Base-by-base conservation (phyloP, 225 moss, liverwort and hornwort species). In the Physcomitrium patens region DNA sequence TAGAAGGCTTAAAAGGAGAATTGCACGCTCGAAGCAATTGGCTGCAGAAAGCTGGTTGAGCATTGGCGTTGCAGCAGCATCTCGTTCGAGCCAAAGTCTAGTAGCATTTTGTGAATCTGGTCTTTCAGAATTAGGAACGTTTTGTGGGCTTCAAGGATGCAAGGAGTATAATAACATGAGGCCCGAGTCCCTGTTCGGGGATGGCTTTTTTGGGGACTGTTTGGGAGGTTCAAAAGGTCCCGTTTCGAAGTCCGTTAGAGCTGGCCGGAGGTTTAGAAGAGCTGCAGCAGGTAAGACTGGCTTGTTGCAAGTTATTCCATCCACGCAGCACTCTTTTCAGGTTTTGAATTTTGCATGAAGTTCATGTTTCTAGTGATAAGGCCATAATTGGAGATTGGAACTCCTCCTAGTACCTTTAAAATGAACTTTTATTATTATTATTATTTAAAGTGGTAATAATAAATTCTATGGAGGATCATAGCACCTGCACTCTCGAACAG, bases 21-120 rank as follows among this genome's bases (percentile, higher is more conserved):
- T 76, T 81, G 73, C 77, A 15, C 78, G 84, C 24, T 79, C 71
- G 31, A 87, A 84, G 63, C 67, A 79, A 63, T 66, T 87, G 81
- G 74, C 67, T 13, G 77, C 73, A 67, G 74, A 84, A 15, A 77
- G 79, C 71, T 87, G 79, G 77, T 81, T 84, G 31, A 37, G 31
- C 31, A 37, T 37, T 37, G 31, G 31, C 31, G 31, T 37, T 37
- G 2, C 2, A 37, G 31, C 31, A 37, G 31, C 31, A 37, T 2
- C 2, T 37, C 31, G 31, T 1, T 37, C 31, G 58, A 81, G 71
- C 19, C 70, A 64, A 71, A 81, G 70, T 72, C 47, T 68, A 54
- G 84, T 79, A 61, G 77, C 81, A 15, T 78, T 82, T 28, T 77
- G 81, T 74, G 81, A 69, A 71, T 79, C 84, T 63, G 81, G 71